Base-by-base conservation (phyloP, 2,329 filamentous ascomycete species). In the Pestalotiopsis fici region DNA sequence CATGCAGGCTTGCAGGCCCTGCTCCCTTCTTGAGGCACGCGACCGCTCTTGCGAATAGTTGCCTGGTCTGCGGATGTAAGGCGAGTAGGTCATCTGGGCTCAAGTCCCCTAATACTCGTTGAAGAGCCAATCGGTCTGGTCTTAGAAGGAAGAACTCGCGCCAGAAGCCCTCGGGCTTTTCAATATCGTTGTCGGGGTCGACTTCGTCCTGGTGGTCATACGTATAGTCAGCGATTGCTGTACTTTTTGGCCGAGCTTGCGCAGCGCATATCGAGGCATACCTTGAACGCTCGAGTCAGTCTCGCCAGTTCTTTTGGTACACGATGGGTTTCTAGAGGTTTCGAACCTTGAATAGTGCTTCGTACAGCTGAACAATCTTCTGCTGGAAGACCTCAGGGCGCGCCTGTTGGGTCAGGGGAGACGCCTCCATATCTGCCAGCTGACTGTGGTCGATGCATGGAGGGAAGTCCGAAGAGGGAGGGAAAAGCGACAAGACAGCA, bases 151-250 rank as follows among this genome's bases (percentile, higher is more conserved):
- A 99, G 82, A 99, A 94, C 80, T 98, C 96, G 72, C 89, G 87
- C 96, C 96, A 99, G 82, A 98, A 99, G 56, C 94, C 95, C 69
- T 97, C 94, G 0, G 93, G 88, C 69, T 91, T 91, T 31, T 94
- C 91, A 63, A 84, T 80, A 68, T 89, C 87, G 64, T 83, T 80
- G 68, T 89, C 87, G 69, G 92, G 87, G 65, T 90, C 87, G 71
- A 68, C 63, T 50, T 91, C 88, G 82, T 92, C 78, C 75, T 79
- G 74, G 74, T 71, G 74, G 68, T 67, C 65, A 68, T 72, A 59
- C 66, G 71, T 67, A 69, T 28, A 62, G 73, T 75, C 72, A 77
- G 73, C 69, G 65, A 66, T 54, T 35, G 31, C 31, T 21, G 54
- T 47, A 31, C 60, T 35, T 35, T 57, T n/a, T n/a, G 43, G 43